Conservation (phyloP, 2,329 filamentous ascomycete genomes). For the Dactylellina drechsleri region DNA sequence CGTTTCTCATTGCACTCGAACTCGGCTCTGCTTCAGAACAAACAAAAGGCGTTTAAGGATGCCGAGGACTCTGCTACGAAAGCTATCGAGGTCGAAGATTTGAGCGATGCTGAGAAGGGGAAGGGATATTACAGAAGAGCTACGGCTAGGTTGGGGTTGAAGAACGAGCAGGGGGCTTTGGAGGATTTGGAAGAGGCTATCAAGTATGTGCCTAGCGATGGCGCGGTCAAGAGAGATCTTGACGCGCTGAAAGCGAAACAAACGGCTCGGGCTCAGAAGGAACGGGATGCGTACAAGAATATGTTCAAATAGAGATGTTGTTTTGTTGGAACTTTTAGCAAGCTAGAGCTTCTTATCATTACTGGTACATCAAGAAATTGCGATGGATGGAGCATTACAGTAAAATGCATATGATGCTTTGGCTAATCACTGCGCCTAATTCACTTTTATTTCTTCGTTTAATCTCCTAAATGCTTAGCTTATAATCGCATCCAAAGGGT, state of each 20-base stretch:
- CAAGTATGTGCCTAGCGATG: conserved; percentile 78
- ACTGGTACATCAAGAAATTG: no score
- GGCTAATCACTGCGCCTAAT: no score
- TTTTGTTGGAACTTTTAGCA: background rate
- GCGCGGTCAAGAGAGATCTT: conserved; percentile 78
- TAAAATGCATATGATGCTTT: no score
- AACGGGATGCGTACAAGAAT: conserved; percentile 92
- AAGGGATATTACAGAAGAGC: conserved; percentile 90
- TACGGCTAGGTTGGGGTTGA: conserved; percentile 76
- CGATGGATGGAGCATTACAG: no score
- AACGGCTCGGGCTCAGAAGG: conserved; percentile 79
- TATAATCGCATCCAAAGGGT: no score
- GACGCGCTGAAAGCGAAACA: conserved; percentile 79
- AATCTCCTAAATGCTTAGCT: no score
- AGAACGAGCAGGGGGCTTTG: conserved; percentile 84
- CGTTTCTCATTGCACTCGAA: conserved; percentile 91
- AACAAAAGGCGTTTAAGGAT: conserved; percentile 77
- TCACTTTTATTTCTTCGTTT: no score
- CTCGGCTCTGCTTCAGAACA: conserved; percentile 83
- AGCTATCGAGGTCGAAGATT: conserved; percentile 74
- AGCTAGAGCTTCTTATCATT: no score
- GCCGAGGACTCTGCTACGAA: conserved; percentile 75
- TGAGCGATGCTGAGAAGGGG: conserved; percentile 79
- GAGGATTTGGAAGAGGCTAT: conserved; percentile 79
- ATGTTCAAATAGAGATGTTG: conserved; percentile 71